Evolutionary conservation across 2,329 filamentous ascomycete species (phyloP), one percentile per base, ranked within the genome.

Genomic region (Diatrype stigma): DNA sequence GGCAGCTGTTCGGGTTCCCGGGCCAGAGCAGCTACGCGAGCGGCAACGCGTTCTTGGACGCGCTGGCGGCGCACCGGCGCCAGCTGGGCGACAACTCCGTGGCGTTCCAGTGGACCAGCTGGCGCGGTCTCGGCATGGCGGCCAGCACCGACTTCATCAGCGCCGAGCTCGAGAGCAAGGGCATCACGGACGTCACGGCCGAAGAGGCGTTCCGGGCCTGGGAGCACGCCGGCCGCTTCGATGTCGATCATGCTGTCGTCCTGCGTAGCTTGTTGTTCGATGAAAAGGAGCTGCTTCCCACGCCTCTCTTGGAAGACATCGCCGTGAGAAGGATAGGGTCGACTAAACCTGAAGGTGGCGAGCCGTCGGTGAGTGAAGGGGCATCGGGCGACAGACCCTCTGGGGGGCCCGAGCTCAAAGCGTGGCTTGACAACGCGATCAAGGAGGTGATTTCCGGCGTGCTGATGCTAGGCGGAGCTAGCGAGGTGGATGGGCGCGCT

Each of bases 121-220:
- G 74, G 74, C 62, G 65, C 0, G 68, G 67, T 0, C 51, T 73
- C 26, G 73, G 73, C 2, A 65, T 76, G 62, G 69, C 65, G 0
- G 61, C 50, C 21, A 51, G 50, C 16, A 49, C 67, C 0, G 69
- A 70, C 12, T 71, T 72, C 53, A 58, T 76, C 19, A 61, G 61
- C n/a, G 63, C 66, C 0, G 74, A 76, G 55, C 57, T 76, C 5
- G 58, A 66, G 17, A 63, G 56, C 49, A 72, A 70, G 52, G 73
- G 73, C 3, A 70, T 77, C 46, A 73, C 70, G 1, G 69, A 70
- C 45, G 65, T 77, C 44, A 70, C 64, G 0, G 53, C 58, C 10
- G 64, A 72, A 2, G 73, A 75, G 48, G 73, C 62, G 0, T 75
- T 75, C 57, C 61, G 58, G 3, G 73, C 73, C 3, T 76, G 73